phyloP scores from a whole-genome alignment of 2,329 filamentous ascomycete genomes.

The Cercospora zeina region DNA sequence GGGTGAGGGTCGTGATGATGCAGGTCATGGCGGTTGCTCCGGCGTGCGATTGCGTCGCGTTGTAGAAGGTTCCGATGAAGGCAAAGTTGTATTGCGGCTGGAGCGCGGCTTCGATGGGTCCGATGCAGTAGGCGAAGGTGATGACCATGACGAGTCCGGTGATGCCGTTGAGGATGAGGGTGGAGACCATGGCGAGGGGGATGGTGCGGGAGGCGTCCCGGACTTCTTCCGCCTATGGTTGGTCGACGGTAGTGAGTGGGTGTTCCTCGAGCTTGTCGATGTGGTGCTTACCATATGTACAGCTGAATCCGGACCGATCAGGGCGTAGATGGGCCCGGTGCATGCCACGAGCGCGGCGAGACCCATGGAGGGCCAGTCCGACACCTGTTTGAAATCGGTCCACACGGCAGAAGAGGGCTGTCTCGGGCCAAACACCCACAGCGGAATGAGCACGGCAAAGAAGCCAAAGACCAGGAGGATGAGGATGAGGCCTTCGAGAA shows the following conservation, averaged over 20 bases:
- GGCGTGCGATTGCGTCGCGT: slow-evolving; percentile 40
- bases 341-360: slow-evolving; percentile 32
- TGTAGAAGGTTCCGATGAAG: slow-evolving; percentile 43
- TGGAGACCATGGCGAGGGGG: slow-evolving; percentile 46
- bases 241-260: background rate
- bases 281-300: slow-evolving; percentile 31
- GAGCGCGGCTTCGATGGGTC: slow-evolving; percentile 39
- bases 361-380: slow-evolving; percentile 35
- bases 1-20: slow-evolving; percentile 44
- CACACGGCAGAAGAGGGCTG: slow-evolving; percentile 31
- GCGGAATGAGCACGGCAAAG: slow-evolving; percentile 38
- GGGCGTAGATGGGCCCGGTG: slow-evolving; percentile 30
- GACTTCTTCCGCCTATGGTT: slow-evolving; percentile 38
- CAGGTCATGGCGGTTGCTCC: slow-evolving; percentile 39
- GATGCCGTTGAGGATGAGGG: slow-evolving; percentile 45
- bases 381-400: slow-evolving; percentile 27
- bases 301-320: slow-evolving; percentile 30
- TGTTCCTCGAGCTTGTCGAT: too few species aligned
- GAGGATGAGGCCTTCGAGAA: slow-evolving; percentile 36
- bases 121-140: slow-evolving; percentile 43
- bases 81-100: slow-evolving; percentile 27
- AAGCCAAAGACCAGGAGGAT: slow-evolving; percentile 37
- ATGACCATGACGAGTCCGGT: slow-evolving; percentile 47
- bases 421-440: slow-evolving; percentile 37
- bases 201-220: slow-evolving; percentile 37